phyloP scores from a whole-genome alignment of 1,284 basidiomycete species.

The Tilletia caries region DNA sequence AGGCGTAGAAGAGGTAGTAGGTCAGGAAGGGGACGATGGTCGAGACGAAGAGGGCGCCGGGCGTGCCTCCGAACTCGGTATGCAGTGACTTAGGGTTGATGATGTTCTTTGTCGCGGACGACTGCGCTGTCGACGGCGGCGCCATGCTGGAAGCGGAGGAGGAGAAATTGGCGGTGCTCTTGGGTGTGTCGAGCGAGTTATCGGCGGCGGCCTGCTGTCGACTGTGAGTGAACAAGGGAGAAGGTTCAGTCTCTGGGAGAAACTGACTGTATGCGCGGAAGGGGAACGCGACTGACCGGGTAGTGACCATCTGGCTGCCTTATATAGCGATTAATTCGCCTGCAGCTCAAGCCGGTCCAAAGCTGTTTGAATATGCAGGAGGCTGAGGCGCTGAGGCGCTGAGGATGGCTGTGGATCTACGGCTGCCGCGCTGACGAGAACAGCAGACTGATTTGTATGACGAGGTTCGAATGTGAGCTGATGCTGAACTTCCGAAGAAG shows the following conservation, averaged over 20 bases:
- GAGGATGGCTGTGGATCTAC: too few relatives aligned
- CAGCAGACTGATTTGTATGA: not conserved
- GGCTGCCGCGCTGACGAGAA: not conserved
- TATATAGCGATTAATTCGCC: not conserved
- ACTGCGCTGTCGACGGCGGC: not conserved
- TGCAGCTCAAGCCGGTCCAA: too few relatives aligned
- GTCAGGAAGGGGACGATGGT: slow-evolving; percentile 69
- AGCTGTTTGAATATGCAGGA: too few relatives aligned
- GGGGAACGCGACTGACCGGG: not conserved
- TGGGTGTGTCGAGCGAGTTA: not conserved
- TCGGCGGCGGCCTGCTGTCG: not conserved
- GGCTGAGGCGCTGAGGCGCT: too few relatives aligned
- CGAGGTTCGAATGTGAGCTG: not conserved
- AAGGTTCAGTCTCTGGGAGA: too few relatives aligned
- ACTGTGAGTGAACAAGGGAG: not conserved
- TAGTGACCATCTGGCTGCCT: not conserved
- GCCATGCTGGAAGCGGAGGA: not conserved
- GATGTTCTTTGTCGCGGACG: slow-evolving; percentile 16
- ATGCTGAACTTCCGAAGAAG: not conserved
- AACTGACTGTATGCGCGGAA: not conserved
- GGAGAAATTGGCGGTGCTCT: not conserved
- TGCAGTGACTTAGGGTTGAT: slow-evolving; percentile 59
- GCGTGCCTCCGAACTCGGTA: slow-evolving; percentile 82
- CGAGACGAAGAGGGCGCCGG: slow-evolving; percentile 72
- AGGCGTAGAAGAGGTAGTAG: slow-evolving; percentile 79